Base-by-base conservation (phyloP, 1,139 yeast species). In the Debaryomyces subglobosus region DNA sequence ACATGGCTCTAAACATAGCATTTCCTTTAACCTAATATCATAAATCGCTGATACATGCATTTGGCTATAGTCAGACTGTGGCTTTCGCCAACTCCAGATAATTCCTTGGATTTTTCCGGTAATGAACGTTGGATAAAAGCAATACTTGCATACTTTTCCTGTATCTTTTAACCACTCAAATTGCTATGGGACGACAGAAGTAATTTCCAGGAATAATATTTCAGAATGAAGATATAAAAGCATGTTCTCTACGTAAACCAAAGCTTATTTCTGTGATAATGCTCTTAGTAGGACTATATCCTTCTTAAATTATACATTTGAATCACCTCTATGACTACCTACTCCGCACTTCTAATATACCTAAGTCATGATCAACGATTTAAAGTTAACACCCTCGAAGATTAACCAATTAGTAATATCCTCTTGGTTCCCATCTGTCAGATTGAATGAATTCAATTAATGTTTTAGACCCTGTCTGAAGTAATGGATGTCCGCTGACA, bases 401-500 rank as follows among this genome's bases (percentile, higher is more conserved):
- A 27, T 12, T 4, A 15, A 7, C 5, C 8, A 25, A 27, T 39
- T 52, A 54, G 45, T 48, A 54, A 39, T 48, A 62, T 18, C 53
- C 56, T 47, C 59, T 64, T 3, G 73, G 68, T 29, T 86, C 91
- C 96, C 96, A 89, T 45, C 74, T 77, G 7, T 91, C 96, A 60
- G 89, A 94, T 66, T 92, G 97, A 46, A 94, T 84, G 61, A 94
- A 94, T 44, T 92, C 87, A 50, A 86, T 85, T 55, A 94, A 76
- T 0, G 89, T 83, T 56, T 83, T 82, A n/a, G 94, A 84, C 0
- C 96, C 96, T 0, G 97, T 89, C 67, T 94, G 98, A 50, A 94
- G 71, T 52, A 94, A 71, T 1, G 99, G 99, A 65, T 94, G 99
- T 8, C 97, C 96, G 16, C 96, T 96, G 10, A 94, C 96, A 24